Evolutionary conservation across 2,329 filamentous ascomycete genomes (phyloP).

Genomic region (Phyllosticta ampelicida): DNA sequence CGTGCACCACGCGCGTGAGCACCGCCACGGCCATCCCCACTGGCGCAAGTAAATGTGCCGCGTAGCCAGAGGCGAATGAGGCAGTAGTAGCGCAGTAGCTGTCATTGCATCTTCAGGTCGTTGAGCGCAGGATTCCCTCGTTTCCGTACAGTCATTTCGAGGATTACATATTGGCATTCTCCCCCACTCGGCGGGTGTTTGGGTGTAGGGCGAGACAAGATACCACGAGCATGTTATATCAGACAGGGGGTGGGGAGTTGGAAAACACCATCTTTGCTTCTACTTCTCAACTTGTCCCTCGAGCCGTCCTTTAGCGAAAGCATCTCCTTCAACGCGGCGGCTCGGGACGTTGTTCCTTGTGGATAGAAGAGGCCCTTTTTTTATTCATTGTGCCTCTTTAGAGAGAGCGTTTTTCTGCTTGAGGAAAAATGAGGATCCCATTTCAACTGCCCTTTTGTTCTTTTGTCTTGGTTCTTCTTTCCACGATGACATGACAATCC

Average conservation of each 20-base stretch:
- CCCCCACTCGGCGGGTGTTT: not conserved
- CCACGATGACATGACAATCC: not conserved
- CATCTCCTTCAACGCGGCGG: not conserved
- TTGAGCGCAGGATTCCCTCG: not conserved
- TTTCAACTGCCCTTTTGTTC: not conserved
- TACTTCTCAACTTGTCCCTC: not conserved
- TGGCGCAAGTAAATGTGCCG: constrained; percentile 6
- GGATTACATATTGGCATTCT: not conserved
- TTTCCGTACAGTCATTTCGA: not conserved
- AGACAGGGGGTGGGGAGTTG: not conserved
- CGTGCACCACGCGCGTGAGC: constrained; percentile 22
- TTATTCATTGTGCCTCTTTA: not conserved
- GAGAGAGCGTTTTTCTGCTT: not conserved
- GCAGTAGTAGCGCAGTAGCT: not conserved
- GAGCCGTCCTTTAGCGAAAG: not conserved
- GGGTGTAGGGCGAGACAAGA: not conserved
- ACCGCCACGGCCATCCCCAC: constrained; percentile 17
- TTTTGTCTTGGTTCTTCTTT: not conserved
- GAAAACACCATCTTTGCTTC: not conserved
- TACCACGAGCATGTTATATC: constrained; percentile 2
- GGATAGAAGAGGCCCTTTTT: not conserved
- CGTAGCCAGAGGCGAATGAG: not conserved
- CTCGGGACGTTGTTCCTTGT: not conserved
- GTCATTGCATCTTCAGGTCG: not conserved
- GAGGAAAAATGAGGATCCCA: not conserved